Conservation (phyloP, 2,329 filamentous ascomycete genomes). For the Nakataea oryzae region DNA sequence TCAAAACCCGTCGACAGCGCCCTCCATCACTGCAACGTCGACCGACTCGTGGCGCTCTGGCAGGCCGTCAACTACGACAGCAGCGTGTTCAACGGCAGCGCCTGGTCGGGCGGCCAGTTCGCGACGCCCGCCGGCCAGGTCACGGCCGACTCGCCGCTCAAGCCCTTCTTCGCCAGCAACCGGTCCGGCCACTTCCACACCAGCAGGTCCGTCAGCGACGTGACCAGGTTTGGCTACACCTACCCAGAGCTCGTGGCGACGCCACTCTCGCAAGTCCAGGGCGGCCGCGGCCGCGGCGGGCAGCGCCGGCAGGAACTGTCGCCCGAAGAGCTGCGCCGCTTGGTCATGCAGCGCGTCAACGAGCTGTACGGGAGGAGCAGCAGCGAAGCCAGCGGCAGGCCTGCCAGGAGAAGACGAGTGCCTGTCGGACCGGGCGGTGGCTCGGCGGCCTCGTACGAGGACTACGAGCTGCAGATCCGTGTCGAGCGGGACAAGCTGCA, state of each 20-base stretch:
- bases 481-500: conserved; percentile 25
- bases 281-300: not conserved
- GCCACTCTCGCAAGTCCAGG: conserved; percentile 20
- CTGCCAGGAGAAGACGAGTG: not conserved
- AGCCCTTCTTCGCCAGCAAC: conserved; percentile 33
- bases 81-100: conserved; percentile 18
- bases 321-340: conserved; percentile 46
- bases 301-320: conserved; percentile 25
- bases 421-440: not conserved
- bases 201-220: conserved; percentile 18
- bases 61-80: conserved; percentile 25
- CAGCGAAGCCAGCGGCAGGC: not conserved
- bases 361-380: conserved; percentile 29
- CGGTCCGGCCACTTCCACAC: conserved; percentile 29
- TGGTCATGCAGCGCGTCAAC: conserved; percentile 51
- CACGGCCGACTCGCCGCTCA: conserved; percentile 32
- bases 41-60: conserved; percentile 46
- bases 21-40: conserved; percentile 46
- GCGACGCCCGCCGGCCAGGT: conserved; percentile 29
- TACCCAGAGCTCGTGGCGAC: conserved; percentile 23
- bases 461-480: conserved; percentile 25
- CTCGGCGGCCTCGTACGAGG: conserved; percentile 3
- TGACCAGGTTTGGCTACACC: conserved; percentile 27
- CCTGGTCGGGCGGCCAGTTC: conserved; percentile 21
- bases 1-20: conserved; percentile 21